Percentiles rank a stretch among this genome's conserved stretches.
Evolutionary conservation across 352 stramenopile genomes (phyloP).

Genomic region (Globisporangium apiculatum): DNA sequence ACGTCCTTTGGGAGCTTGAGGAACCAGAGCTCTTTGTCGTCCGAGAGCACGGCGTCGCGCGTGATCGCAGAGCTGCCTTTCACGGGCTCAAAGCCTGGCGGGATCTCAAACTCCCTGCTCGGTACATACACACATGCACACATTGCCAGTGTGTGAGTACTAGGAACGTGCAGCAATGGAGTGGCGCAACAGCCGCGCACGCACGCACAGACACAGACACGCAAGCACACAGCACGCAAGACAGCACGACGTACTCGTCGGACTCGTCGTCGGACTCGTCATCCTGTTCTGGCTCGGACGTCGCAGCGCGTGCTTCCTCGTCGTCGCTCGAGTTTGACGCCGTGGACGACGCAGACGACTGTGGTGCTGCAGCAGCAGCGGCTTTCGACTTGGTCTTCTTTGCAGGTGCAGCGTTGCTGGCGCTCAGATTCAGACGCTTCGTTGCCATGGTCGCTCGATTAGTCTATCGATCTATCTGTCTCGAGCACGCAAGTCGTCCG

Average conservation of each 20-base stretch:
- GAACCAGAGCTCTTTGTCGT: constrained; percentile 84
- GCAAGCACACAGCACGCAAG: neutral
- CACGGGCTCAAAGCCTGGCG: constrained; percentile 57
- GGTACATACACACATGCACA: neutral
- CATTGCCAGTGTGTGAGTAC: neutral
- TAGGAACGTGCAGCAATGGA: neutral
- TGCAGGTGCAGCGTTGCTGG: neutral
- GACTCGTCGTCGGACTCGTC: constrained; percentile 34
- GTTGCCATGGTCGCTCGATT: constrained; percentile 30
- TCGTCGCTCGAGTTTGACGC: constrained; percentile 32
- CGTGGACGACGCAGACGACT: constrained; percentile 19
- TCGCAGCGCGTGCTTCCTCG: constrained; percentile 13
- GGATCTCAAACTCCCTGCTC: constrained; percentile 74
- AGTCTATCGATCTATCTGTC: neutral
- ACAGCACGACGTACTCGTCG: constrained; percentile 31
- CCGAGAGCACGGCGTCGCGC: constrained; percentile 47
- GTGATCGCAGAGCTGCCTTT: constrained; percentile 51
- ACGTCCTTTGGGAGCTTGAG: constrained; percentile 81
- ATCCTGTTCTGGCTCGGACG: constrained; percentile 14
- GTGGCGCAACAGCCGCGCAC: neutral
- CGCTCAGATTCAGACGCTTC: constrained; percentile 65
- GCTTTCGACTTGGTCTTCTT: constrained; percentile 14
- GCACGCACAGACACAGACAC: constrained; percentile 4
- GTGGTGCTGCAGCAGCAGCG: neutral
- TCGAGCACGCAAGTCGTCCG: too few species aligned